Conservation (phyloP, 2,329 filamentous ascomycete genomes). For the Chaetomiaceae sp. region DNA sequence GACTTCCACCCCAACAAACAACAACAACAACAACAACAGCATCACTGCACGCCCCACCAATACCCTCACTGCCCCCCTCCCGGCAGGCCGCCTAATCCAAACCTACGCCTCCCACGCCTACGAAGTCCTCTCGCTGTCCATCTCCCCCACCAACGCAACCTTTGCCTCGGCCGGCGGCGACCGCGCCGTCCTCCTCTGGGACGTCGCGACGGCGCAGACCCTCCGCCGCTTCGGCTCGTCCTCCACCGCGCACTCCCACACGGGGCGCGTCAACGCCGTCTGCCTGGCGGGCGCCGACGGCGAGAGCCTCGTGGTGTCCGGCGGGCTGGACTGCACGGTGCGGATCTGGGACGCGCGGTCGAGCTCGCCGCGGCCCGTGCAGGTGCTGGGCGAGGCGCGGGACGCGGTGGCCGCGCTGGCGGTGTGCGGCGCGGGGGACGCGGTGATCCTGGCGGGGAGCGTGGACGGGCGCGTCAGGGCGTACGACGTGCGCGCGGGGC, state of each 20-base stretch:
- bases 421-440: constrained; percentile 37
- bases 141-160: constrained; percentile 71
- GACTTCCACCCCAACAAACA: constrained; percentile 26
- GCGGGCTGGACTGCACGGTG: constrained; percentile 71
- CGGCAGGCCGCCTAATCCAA: constrained; percentile 67
- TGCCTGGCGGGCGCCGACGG: constrained; percentile 67
- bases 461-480: constrained; percentile 77
- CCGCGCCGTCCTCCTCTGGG: constrained; percentile 89
- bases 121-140: constrained; percentile 76
- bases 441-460: constrained; percentile 67
- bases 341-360: constrained; percentile 68
- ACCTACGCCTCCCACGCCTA: constrained; percentile 89
- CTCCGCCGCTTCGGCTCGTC: constrained; percentile 66
- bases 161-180: constrained; percentile 90
- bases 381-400: constrained; percentile 67
- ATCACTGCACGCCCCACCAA: constrained; percentile 33
- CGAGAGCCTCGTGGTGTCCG: constrained; percentile 68
- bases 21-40: constrained; percentile 25
- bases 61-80: constrained; percentile 30
- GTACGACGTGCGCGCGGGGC: constrained; percentile 80
- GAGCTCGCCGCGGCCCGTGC: constrained; percentile 57
- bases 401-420: constrained; percentile 59
- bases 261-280: constrained; percentile 71
- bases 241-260: constrained; percentile 58
- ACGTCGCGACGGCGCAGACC: constrained; percentile 77